Conservation (phyloP, 2,329 filamentous ascomycete species). For the Aureobasidium sp. region DNA sequence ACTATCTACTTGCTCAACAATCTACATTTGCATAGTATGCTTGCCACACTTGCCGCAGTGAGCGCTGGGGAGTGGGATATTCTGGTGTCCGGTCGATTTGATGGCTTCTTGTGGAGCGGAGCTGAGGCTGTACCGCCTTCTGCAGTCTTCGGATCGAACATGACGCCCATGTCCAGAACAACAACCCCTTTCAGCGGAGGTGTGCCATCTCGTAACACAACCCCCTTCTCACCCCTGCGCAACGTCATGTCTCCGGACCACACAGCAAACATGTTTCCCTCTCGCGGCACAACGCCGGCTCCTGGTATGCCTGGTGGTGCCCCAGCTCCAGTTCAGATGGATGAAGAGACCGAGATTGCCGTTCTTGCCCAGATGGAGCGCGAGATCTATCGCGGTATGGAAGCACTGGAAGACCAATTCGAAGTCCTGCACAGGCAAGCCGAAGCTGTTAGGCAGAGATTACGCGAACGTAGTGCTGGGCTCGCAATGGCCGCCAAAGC, state of each 20-base stretch:
- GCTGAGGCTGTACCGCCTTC: constrained; percentile 50
- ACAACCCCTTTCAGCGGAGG: constrained; percentile 49
- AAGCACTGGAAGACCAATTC: constrained; percentile 86
- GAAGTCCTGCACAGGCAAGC: constrained; percentile 82
- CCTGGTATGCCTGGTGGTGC: constrained; percentile 29
- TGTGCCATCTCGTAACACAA: constrained; percentile 38
- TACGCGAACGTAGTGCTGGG: constrained; percentile 76
- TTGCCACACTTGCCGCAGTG: constrained; percentile 80
- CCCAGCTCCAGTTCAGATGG: constrained; percentile 66
- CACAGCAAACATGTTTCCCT: constrained; percentile 24
- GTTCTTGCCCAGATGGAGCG: constrained; percentile 85
- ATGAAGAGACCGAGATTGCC: constrained; percentile 89
- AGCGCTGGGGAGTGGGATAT: constrained; percentile 96
- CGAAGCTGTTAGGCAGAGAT: constrained; percentile 66
- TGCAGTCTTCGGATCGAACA: constrained; percentile 26
- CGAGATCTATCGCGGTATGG: constrained; percentile 91
- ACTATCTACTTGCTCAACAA: constrained; percentile 82
- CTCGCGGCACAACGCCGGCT: constrained; percentile 25
- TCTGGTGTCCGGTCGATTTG: constrained; percentile 83
- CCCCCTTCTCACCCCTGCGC: constrained; percentile 35
- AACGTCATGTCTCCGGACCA: constrained; percentile 20
- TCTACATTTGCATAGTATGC: constrained; percentile 70
- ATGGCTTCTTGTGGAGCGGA: constrained; percentile 91
- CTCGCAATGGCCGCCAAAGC: constrained; percentile 58
- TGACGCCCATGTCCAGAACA: constrained; percentile 36